Evolutionary conservation across 352 stramenopile species (phyloP).

Genomic region (Phytophthora pisi): DNA sequence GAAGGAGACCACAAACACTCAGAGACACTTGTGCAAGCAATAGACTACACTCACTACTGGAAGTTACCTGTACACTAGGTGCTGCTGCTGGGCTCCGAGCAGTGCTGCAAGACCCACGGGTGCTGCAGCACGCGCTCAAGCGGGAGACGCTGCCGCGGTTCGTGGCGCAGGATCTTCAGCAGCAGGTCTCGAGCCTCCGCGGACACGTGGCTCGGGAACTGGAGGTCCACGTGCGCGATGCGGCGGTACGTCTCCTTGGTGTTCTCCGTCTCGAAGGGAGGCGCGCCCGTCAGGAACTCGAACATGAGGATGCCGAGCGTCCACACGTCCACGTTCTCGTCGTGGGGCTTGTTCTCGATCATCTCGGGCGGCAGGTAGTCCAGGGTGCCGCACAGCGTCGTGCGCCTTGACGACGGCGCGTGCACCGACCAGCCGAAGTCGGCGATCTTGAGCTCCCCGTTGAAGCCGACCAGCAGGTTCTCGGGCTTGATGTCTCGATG

Average conservation of each 20-base stretch:
- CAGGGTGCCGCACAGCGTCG: constrained; percentile 98
- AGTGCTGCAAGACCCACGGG: constrained; percentile 94
- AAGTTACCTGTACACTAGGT: constrained; percentile 34
- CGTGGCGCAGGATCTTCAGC: constrained; percentile 95
- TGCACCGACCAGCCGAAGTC: constrained; percentile 99
- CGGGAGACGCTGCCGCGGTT: constrained; percentile 93
- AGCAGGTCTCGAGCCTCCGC: constrained; percentile 93
- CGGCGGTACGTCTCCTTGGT: constrained; percentile 95
- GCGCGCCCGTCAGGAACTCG: constrained; percentile 97
- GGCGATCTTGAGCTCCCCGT: constrained; percentile 98
- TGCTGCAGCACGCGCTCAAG: constrained; percentile 94
- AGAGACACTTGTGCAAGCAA: constrained; percentile 35
- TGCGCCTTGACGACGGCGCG: constrained; percentile 95
- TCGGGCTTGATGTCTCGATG: constrained; percentile 99
- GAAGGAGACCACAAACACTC: too few species aligned
- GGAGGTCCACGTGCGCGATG: constrained; percentile 96
- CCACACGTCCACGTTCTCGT: constrained; percentile 98
- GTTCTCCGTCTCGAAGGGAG: constrained; percentile 98
- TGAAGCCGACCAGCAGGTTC: constrained; percentile 97
- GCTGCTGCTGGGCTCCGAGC: constrained; percentile 12
- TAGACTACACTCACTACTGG: constrained; percentile 40
- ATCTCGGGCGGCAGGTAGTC: constrained; percentile 99
- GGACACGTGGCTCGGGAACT: constrained; percentile 94
- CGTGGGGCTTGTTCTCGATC: constrained; percentile 98
- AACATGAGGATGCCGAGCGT: constrained; percentile 98